Evolutionary conservation across 192 early-diverging fungal species (phyloP).

Genomic region (Mortierella hygrophila): DNA sequence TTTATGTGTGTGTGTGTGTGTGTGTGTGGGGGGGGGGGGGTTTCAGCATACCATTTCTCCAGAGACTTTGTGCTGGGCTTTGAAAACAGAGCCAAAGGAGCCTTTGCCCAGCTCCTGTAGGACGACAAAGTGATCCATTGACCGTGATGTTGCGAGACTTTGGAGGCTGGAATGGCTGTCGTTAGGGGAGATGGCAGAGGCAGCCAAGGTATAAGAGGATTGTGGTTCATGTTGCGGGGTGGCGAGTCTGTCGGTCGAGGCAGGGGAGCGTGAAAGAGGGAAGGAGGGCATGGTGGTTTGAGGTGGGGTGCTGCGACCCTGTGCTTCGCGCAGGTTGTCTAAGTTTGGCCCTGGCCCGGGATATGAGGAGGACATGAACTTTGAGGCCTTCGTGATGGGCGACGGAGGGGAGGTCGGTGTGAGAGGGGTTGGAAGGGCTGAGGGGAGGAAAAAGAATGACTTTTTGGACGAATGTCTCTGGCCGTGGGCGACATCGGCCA

Average conservation of each 20-base stretch:
- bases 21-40: neutral
- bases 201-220: conserved; percentile 3
- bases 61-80: conserved; percentile 72
- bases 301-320: conserved; percentile 1
- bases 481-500: conserved; percentile 14
- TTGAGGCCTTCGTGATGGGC: conserved; percentile 20
- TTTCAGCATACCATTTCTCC: conserved; percentile 70
- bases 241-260: neutral
- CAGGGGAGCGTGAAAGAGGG: neutral
- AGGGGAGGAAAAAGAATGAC: conserved; percentile 25
- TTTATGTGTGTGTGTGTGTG: too few species aligned
- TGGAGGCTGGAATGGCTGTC: conserved; percentile 9
- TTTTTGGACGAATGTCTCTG: conserved; percentile 8
- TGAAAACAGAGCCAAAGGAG: conserved; percentile 84
- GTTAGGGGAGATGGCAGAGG: conserved; percentile 18
- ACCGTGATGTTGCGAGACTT: conserved; percentile 16
- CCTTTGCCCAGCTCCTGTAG: conserved; percentile 84
- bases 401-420: conserved; percentile 41
- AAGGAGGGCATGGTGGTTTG: neutral
- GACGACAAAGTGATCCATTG: conserved; percentile 71
- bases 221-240: conserved; percentile 31
- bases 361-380: conserved; percentile 8
- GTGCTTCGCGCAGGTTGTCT: neutral
- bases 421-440: conserved; percentile 10
- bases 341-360: neutral